phyloP scores from a whole-genome alignment of 2,329 filamentous ascomycete species.

The Fusarium sterilihyphosum region DNA sequence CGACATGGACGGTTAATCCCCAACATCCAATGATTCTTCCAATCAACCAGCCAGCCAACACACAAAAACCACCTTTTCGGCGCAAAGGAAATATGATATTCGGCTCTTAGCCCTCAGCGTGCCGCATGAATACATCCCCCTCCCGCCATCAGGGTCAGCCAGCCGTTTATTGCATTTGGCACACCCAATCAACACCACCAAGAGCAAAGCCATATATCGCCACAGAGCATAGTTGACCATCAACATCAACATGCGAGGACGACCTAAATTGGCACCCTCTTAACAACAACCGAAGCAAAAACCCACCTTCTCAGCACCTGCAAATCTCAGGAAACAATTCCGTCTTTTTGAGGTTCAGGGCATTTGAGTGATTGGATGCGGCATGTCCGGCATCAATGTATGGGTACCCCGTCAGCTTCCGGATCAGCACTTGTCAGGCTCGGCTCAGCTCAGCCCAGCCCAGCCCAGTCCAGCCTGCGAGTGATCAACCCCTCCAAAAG shows the following conservation, averaged over 20 bases:
- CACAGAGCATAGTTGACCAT: slow-evolving; percentile 5
- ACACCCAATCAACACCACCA: not conserved
- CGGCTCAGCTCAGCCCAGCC: slow-evolving; percentile 16
- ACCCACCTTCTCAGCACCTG: not conserved
- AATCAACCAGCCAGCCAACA: slow-evolving; percentile 3
- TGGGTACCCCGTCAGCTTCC: slow-evolving; percentile 38
- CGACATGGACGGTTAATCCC: slow-evolving; percentile 25
- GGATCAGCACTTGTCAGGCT: slow-evolving; percentile 36
- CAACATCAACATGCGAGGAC: slow-evolving; percentile 9
- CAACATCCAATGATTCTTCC: slow-evolving; percentile 12
- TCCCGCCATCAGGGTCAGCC: slow-evolving; percentile 2
- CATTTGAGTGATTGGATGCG: slow-evolving; percentile 34
- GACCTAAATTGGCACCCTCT: slow-evolving; percentile 3
- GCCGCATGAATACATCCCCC: slow-evolving; percentile 19
- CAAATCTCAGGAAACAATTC: not conserved
- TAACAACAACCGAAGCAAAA: slow-evolving; percentile 13
- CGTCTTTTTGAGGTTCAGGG: slow-evolving; percentile 5
- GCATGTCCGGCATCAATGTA: slow-evolving; percentile 33
- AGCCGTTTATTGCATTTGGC: not conserved
- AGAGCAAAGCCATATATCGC: slow-evolving; percentile 13
- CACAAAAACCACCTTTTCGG: slow-evolving; percentile 6
- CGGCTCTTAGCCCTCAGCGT: slow-evolving; percentile 8
- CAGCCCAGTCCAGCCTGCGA: not conserved
- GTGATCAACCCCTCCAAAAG: not conserved
- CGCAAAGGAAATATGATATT: slow-evolving; percentile 25